A percentile compares a stretch with the other conserved stretches of the same genome.
Evolutionary conservation across 2,329 filamentous ascomycete genomes (phyloP).

Genomic region (Clathrospora elynae): DNA sequence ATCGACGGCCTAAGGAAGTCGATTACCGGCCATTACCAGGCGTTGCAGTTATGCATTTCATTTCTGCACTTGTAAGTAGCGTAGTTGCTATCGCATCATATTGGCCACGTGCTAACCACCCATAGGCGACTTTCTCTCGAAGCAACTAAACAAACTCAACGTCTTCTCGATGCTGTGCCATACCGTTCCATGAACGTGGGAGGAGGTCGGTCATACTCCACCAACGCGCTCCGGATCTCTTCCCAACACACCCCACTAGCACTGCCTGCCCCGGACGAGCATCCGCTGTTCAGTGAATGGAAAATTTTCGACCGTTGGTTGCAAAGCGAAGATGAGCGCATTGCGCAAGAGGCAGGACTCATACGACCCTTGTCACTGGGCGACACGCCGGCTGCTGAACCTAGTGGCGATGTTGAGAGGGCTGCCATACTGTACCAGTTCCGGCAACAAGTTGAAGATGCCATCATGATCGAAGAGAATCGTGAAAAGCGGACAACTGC

Average conservation of each 20-base stretch:
- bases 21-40: slow-evolving; percentile 39
- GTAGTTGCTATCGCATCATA: background rate
- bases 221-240: slow-evolving; percentile 24
- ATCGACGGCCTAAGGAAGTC: slow-evolving; percentile 36
- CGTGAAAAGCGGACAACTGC: slow-evolving; percentile 33
- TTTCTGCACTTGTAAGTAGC: slow-evolving; percentile 37
- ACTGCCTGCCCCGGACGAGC: slow-evolving; percentile 35
- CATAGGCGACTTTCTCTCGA: slow-evolving; percentile 38
- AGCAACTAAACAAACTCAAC: slow-evolving; percentile 30
- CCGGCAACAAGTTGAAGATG: slow-evolving; percentile 38
- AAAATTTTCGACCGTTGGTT: slow-evolving; percentile 37
- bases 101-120: slow-evolving; percentile 11
- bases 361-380: slow-evolving; percentile 30
- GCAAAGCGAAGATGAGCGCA: slow-evolving; percentile 35
- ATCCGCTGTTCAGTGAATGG: slow-evolving; percentile 41
- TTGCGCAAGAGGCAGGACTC: slow-evolving; percentile 26
- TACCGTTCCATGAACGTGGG: slow-evolving; percentile 36
- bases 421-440: slow-evolving; percentile 37
- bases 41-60: slow-evolving; percentile 39
- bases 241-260: slow-evolving; percentile 24
- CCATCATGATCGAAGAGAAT: slow-evolving; percentile 40
- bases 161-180: slow-evolving; percentile 28
- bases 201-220: slow-evolving; percentile 33
- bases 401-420: slow-evolving; percentile 30
- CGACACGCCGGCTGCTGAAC: slow-evolving; percentile 20